These are phyloP conservation scores for Adansonia grandidieri DNA, from an alignment of 441 rosid genomes.

Conservation along the genomic window DNA sequence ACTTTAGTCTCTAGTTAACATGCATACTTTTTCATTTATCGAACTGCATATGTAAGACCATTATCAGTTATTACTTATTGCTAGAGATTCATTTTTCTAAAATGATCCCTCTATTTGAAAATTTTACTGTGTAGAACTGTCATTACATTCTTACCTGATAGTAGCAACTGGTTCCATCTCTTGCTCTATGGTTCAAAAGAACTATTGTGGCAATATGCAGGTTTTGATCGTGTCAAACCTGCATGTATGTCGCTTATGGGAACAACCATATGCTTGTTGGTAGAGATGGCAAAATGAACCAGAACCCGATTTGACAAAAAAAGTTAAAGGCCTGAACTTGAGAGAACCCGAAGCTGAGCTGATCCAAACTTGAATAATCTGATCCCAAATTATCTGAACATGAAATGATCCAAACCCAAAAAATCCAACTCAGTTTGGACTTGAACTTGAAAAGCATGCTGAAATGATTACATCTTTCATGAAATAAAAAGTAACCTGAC, in stretches of 20 bases:
- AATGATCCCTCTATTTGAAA: neutral
- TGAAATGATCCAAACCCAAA: neutral
- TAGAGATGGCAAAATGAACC: neutral
- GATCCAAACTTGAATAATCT: neutral
- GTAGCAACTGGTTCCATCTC: neutral
- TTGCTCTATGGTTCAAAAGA: neutral
- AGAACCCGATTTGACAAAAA: neutral
- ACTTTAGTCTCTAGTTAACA: constrained; percentile 2
- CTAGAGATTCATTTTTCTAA: neutral
- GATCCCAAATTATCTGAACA: neutral
- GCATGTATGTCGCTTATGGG: neutral
- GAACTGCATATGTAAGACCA: neutral
- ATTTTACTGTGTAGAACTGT: neutral
- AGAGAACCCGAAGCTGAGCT: neutral
- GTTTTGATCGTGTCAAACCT: constrained; percentile 14
- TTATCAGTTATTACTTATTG: constrained; percentile 16
- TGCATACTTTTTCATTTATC: neutral
- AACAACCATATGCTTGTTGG: neutral
- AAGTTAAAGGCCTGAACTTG: neutral
- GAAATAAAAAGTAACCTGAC: neutral
- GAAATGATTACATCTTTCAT: neutral
- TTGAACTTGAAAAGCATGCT: neutral
- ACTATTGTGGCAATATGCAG: constrained; percentile 11
- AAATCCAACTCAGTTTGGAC: neutral
- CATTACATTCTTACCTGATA: neutral